Base-by-base conservation (phyloP, 768 basidiomycete genomes). In the Lactarius hatsudake region DNA sequence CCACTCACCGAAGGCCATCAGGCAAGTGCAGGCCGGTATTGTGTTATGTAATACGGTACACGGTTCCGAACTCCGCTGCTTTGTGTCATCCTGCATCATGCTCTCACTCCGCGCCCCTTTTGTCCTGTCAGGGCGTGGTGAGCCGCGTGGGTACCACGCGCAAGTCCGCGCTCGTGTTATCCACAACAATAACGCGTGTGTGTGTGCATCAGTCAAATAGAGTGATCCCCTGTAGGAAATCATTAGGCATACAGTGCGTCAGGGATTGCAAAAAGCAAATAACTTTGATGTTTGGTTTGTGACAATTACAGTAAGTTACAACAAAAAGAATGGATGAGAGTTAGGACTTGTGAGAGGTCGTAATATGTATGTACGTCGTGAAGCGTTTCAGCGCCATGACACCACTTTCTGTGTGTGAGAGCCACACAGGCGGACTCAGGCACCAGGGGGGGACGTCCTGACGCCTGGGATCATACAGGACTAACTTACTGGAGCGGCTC, bases 401-500 rank as follows among this genome's bases (percentile, higher is more conserved):
- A 53, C 51, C 51, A 53, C 6, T n/a, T 15, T 40, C 45, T 23
- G 45, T 48, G n/a, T 23, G 48, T 23, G 48, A 51, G 48, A n/a
- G n/a, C n/a, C n/a, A 5, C 13, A 26, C 23, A 26, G 15, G 17
- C 42, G 42, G 17, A 18, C 17, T 18, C 12, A 40, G 48, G 48
- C 48, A 23, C 48, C 45, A 45, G n/a, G 2, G 3, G n/a, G 42
- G 42, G 42, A 18, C 42, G 42, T 18, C 15, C 7, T 18, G 2
- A n/a, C 23, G 28, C 53, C 23, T 26, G 12, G 12, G 15, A 12
- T 13, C 30, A 28, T 38, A 38, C 55, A 18, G 23, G 8, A 3
- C 42, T 77, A 30, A 30, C 0, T 30, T 30, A 90, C 28, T 83
- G 90, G 57, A 93, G 76, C 2, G 92, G 92, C 77, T 93, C 92